Percentiles rank a stretch among this genome's conserved stretches.
These are phyloP conservation scores for Trichosporon sp. DNA, from an alignment of 1,284 basidiomycete genomes.

Conservation along the genomic window DNA sequence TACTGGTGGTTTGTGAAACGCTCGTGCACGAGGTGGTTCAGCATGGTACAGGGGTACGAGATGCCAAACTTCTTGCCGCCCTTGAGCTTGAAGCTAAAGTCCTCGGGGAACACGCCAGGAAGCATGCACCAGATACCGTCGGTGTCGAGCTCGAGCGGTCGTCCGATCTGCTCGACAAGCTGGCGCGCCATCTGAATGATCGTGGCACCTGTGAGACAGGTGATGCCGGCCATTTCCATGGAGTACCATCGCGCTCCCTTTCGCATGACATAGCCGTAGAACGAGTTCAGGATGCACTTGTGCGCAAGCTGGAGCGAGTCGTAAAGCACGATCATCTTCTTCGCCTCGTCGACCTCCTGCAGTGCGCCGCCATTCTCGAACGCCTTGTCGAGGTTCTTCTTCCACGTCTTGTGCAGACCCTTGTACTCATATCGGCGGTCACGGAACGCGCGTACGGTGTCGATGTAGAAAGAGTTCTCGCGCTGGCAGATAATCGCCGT, in stretches of 20 bases:
- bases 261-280: slow-evolving; percentile 99
- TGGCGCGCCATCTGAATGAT: slow-evolving; percentile 99
- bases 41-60: slow-evolving; percentile 99
- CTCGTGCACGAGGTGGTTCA: slow-evolving; percentile 95
- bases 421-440: slow-evolving; percentile 99
- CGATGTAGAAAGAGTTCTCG: slow-evolving; percentile 99
- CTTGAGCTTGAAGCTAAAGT: slow-evolving; percentile 88
- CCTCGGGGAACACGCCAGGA: slow-evolving; percentile 94
- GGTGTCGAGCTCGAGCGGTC: slow-evolving; percentile 95
- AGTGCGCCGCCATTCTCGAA: slow-evolving; percentile 63
- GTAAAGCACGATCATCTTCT: slow-evolving; percentile 99
- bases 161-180: slow-evolving; percentile 92
- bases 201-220: slow-evolving; percentile 94
- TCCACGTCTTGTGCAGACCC: slow-evolving; percentile 97
- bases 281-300: slow-evolving; percentile 99
- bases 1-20: slow-evolving; percentile 98
- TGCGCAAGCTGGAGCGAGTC: slow-evolving; percentile 99
- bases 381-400: slow-evolving; percentile 88
- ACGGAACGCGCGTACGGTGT: slow-evolving; percentile 94
- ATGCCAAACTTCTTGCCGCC: slow-evolving; percentile 83
- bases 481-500: slow-evolving; percentile 96
- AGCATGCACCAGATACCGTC: slow-evolving; percentile 99
- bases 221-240: slow-evolving; percentile 99
- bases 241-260: slow-evolving; percentile 99
- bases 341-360: slow-evolving; percentile 89